Evolutionary conservation across 2,329 filamentous ascomycete genomes (phyloP).

Genomic region (Bipolaris oryzae): DNA sequence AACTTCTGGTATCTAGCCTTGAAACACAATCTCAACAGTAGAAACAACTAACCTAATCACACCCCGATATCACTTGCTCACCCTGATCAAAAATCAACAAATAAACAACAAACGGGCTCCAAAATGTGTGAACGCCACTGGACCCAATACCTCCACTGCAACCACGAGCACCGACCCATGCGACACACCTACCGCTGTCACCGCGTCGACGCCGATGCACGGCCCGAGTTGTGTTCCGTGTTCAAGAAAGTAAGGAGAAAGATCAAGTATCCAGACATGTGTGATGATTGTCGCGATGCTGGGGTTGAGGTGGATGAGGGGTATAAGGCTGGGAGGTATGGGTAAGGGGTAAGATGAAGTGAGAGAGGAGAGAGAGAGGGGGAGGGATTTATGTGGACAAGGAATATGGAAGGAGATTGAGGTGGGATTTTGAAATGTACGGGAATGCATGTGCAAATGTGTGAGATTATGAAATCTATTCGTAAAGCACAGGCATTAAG

Average conservation of each 20-base stretch:
- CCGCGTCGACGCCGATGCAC: not conserved
- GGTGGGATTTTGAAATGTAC: no score
- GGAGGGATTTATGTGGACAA: no score
- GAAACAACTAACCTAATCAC: not conserved
- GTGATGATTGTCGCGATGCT: not conserved
- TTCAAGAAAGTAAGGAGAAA: not conserved
- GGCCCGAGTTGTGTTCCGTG: not conserved
- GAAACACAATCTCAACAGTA: not conserved
- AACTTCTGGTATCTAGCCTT: no score
- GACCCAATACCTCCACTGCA: conserved; percentile 8
- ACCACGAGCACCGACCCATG: conserved; percentile 5
- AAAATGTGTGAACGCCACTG: not conserved
- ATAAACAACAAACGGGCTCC: not conserved
- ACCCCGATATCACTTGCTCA: not conserved
- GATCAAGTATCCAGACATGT: conserved; percentile 4
- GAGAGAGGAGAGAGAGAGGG: no score
- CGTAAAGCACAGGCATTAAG: no score
- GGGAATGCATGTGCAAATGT: no score
- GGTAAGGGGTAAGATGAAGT: not conserved
- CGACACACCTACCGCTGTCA: not conserved
- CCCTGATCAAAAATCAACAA: no score
- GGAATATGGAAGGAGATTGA: no score
- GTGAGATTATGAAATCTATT: no score
- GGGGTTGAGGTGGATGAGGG: conserved; percentile 3
- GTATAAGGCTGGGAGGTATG: conserved; percentile 1